phyloP scores from a whole-genome alignment of 176 grass and related monocot species.

The Aegilops umbellulata region DNA sequence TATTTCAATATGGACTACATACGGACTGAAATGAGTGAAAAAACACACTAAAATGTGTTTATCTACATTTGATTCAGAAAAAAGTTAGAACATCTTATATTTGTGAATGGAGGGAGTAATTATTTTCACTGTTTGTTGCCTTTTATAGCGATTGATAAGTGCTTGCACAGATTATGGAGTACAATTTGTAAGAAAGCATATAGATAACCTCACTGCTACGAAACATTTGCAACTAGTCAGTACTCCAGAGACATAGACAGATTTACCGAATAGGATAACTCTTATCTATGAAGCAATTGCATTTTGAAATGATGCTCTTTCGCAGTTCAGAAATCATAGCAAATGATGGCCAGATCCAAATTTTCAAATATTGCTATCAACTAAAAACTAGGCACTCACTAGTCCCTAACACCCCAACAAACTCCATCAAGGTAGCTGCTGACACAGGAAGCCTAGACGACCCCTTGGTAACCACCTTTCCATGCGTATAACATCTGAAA shows the following conservation, averaged over 20 bases:
- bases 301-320: background rate
- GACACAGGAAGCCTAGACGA: background rate
- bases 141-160: background rate
- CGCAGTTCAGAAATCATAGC: background rate
- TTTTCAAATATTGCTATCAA: background rate
- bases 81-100: too few species aligned
- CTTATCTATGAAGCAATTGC: background rate
- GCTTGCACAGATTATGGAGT: too few species aligned
- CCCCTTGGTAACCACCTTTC: background rate
- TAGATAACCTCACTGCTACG: background rate
- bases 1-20: too few species aligned
- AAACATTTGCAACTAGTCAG: background rate
- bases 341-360: background rate
- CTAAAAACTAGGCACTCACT: background rate
- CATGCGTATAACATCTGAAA: constrained; percentile 22
- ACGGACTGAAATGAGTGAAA: too few species aligned
- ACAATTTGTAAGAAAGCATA: background rate
- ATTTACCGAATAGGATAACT: background rate
- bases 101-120: too few species aligned
- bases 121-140: background rate
- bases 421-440: background rate
- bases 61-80: too few species aligned
- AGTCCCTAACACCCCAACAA: background rate
- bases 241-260: background rate
- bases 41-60: too few species aligned